phyloP scores from a whole-genome alignment of 2,329 filamentous ascomycete genomes.

The Cladosporium sp. region DNA sequence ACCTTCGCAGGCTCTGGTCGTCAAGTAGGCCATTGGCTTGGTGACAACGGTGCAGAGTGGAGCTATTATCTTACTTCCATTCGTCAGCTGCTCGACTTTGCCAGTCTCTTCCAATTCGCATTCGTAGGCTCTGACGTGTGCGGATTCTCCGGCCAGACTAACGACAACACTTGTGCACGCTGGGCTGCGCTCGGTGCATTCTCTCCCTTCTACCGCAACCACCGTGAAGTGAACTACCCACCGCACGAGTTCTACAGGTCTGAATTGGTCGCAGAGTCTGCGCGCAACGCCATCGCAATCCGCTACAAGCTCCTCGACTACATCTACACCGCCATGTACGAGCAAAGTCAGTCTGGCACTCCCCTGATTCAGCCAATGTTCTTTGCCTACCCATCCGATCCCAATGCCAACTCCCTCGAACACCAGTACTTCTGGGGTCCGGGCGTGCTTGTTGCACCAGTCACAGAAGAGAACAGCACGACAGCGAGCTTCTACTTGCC shows the following conservation, averaged over 20 bases:
- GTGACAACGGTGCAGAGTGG: conserved; percentile 53
- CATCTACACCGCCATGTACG: conserved; percentile 70
- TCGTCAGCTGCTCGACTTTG: conserved; percentile 47
- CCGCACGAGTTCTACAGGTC: conserved; percentile 74
- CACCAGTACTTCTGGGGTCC: conserved; percentile 63
- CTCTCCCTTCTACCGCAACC: conserved; percentile 73
- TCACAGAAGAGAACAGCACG: conserved; percentile 54
- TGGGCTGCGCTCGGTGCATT: conserved; percentile 75
- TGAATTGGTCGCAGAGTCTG: conserved; percentile 62
- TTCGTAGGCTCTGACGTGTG: conserved; percentile 66
- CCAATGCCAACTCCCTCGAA: conserved; percentile 53
- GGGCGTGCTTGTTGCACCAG: conserved; percentile 57
- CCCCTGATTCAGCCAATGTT: conserved; percentile 71
- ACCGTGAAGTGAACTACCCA: conserved; percentile 58
- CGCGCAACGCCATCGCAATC: conserved; percentile 67
- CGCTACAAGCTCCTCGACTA: conserved; percentile 80
- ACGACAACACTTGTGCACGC: conserved; percentile 69
- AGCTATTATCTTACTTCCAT: conserved; percentile 46
- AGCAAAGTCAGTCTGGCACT: conserved; percentile 60
- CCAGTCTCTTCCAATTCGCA: conserved; percentile 49
- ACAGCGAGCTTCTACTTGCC: conserved; percentile 58
- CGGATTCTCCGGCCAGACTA: conserved; percentile 69
- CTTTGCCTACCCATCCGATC: conserved; percentile 65
- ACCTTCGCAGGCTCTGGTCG: conserved; percentile 72
- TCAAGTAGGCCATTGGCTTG: conserved; percentile 62